A percentile compares a stretch with the other conserved stretches of the same genome.
These are phyloP conservation scores for Chalciporus sp. DNA, from an alignment of 1,284 basidiomycete genomes.

Conservation along the genomic window DNA sequence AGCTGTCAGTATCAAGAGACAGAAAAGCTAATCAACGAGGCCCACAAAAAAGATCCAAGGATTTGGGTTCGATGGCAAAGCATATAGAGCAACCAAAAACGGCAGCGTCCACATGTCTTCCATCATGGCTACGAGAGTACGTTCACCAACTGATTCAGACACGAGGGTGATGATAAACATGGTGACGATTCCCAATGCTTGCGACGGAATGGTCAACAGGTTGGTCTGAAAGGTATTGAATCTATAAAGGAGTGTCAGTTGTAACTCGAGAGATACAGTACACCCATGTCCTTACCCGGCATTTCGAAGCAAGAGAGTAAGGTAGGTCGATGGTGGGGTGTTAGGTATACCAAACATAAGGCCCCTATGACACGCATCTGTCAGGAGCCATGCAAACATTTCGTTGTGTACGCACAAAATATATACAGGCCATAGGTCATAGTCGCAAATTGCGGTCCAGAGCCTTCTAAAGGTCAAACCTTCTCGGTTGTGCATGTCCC, in stretches of 20 bases:
- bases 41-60: slow-evolving; percentile 50
- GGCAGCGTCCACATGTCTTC: slow-evolving; percentile 52
- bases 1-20: background rate
- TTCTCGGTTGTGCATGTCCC: slow-evolving; percentile 81
- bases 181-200: slow-evolving; percentile 43
- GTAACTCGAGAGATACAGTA: background rate
- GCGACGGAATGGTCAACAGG: slow-evolving; percentile 60
- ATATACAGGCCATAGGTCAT: slow-evolving; percentile 73
- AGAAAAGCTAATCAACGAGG: background rate
- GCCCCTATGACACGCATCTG: slow-evolving; percentile 32
- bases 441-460: slow-evolving; percentile 60
- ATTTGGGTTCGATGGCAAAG: slow-evolving; percentile 45
- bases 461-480: slow-evolving; percentile 58
- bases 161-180: slow-evolving; percentile 48
- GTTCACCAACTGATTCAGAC: slow-evolving; percentile 50
- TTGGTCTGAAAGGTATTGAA: slow-evolving; percentile 66
- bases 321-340: slow-evolving; percentile 53
- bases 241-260: slow-evolving; percentile 29
- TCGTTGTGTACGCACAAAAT: too few relatives aligned
- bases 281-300: slow-evolving; percentile 43
- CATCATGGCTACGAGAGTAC: slow-evolving; percentile 48
- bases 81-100: slow-evolving; percentile 47
- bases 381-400: background rate
- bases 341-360: slow-evolving; percentile 51
- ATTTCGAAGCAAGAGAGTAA: slow-evolving; percentile 61